Evolutionary conservation across 768 basidiomycete species (phyloP).

Genomic region (Lactifluus piperatus): DNA sequence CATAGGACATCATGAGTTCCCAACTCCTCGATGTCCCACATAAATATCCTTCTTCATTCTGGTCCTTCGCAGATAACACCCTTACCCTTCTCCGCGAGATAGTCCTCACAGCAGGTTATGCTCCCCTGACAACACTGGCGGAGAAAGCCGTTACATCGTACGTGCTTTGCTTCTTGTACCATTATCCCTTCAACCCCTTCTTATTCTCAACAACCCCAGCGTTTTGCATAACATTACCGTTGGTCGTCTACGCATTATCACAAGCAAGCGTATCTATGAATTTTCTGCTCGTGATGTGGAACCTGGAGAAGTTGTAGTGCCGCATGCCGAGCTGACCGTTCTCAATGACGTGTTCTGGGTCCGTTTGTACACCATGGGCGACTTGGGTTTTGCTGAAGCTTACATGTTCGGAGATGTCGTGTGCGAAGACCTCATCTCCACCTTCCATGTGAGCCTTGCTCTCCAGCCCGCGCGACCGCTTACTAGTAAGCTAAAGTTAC

Average conservation of each 20-base stretch:
- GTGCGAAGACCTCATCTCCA: constrained; percentile 12
- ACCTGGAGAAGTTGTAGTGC: neutral
- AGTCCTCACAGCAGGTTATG: neutral
- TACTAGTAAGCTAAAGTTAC: neutral
- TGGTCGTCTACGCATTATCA: constrained; percentile 1
- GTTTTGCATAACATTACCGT: neutral
- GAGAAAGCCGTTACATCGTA: constrained; percentile 6
- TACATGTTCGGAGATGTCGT: constrained; percentile 23
- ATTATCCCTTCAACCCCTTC: neutral
- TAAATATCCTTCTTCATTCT: constrained; percentile 6
- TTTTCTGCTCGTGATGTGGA: neutral
- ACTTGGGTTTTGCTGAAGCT: constrained; percentile 21
- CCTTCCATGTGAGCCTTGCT: constrained; percentile 10
- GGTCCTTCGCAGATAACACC: constrained; percentile 7
- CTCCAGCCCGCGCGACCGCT: too few relatives aligned
- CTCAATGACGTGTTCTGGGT: constrained; percentile 19
- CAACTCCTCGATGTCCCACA: neutral
- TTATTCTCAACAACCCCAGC: neutral
- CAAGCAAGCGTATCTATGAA: neutral
- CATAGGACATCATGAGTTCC: neutral
- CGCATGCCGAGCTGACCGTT: constrained; percentile 3
- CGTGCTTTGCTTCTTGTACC: neutral
- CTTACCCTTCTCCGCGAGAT: neutral
- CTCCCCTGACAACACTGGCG: constrained; percentile 2
- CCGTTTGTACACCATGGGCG: constrained; percentile 11